phyloP scores from a whole-genome alignment of 2,329 filamentous ascomycete species.

The Scytalidium lignicola region DNA sequence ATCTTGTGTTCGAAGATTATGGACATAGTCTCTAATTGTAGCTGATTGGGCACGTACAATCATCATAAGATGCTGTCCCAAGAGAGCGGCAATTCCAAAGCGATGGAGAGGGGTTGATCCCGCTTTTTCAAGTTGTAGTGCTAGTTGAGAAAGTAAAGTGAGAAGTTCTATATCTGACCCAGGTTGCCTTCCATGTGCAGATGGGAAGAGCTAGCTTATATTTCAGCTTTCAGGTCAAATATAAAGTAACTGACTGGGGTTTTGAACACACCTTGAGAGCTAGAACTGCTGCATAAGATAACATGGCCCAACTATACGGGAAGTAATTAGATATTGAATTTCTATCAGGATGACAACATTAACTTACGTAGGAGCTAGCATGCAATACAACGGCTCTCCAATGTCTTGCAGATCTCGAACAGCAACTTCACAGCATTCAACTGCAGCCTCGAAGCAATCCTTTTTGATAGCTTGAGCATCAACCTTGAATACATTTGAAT shows the following conservation, averaged over 20 bases:
- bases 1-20: too few relatives aligned
- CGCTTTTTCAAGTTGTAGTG: conserved; percentile 22
- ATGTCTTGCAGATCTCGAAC: conserved; percentile 21
- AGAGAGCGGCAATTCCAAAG: conserved; percentile 25
- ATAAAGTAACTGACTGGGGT: background rate
- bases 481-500: conserved; percentile 7
- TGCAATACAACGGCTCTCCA: conserved; percentile 25
- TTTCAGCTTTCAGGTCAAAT: background rate
- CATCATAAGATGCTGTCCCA: conserved; percentile 25
- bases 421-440: conserved; percentile 24
- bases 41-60: conserved; percentile 12
- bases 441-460: conserved; percentile 26
- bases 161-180: conserved; percentile 22
- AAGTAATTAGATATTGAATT: background rate
- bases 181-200: conserved; percentile 12
- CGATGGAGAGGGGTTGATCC: conserved; percentile 25
- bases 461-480: conserved; percentile 15
- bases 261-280: conserved; percentile 8
- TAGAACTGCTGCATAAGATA: conserved; percentile 25
- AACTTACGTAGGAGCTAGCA: conserved; percentile 24
- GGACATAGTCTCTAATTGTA: too few relatives aligned
- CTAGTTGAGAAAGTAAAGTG: conserved; percentile 21
- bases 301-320: conserved; percentile 23
- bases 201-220: conserved; percentile 17
- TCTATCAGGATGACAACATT: background rate